Conservation (phyloP, 768 basidiomycete genomes). For the Naganishia onofrii region DNA sequence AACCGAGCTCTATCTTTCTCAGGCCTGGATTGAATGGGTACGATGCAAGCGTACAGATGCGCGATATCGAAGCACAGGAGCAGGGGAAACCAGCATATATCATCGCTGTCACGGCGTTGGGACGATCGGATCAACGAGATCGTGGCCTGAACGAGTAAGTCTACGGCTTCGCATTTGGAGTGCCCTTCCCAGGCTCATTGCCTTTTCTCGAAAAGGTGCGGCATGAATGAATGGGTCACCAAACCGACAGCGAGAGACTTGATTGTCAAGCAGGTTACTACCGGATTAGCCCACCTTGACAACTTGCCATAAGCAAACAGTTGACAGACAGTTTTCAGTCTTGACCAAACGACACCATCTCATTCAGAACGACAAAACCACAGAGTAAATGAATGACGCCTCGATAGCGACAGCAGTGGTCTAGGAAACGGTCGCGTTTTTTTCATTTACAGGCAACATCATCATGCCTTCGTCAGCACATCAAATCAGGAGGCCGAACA, state of each 20-base stretch:
- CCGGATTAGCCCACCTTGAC: neutral
- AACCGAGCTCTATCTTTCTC: neutral
- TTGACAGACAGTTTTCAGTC: no score
- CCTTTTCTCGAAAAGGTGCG: neutral
- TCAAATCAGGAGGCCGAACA: no score
- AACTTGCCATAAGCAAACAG: neutral
- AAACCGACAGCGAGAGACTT: neutral
- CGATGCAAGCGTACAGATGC: slow-evolving; percentile 1
- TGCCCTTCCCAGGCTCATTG: neutral
- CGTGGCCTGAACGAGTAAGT: slow-evolving; percentile 12
- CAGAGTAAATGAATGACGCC: no score
- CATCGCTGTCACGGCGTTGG: neutral
- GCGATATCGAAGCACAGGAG: neutral
- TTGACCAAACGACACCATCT: no score
- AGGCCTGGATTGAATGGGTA: slow-evolving; percentile 4
- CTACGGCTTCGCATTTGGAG: neutral
- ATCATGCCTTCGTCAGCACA: no score
- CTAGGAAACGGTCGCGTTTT: no score
- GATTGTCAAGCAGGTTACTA: neutral
- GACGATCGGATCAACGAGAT: slow-evolving; percentile 14
- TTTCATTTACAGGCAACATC: no score
- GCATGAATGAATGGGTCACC: slow-evolving; percentile 18
- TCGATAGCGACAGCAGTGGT: no score
- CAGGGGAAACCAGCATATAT: neutral
- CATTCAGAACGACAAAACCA: no score